These are phyloP conservation scores for Phytophthora rubi DNA, from an alignment of 352 stramenopile species.

Conservation along the genomic window DNA sequence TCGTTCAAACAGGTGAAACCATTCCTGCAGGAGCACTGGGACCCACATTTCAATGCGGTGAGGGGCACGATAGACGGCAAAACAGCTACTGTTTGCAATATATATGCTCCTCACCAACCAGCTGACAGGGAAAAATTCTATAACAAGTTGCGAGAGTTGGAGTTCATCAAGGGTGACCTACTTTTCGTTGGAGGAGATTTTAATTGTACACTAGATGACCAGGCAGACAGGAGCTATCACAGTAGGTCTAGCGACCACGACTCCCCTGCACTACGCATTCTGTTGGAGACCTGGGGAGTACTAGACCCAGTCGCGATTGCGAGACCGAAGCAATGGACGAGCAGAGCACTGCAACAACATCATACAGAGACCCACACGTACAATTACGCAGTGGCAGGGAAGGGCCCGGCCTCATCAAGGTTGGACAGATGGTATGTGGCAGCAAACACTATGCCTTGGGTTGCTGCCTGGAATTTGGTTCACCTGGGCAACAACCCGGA, in stretches of 20 bases:
- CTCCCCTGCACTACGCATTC: background rate
- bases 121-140: too few species aligned
- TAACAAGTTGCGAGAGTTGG: too few species aligned
- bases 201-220: background rate
- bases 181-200: too few species aligned
- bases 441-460: slow-evolving; percentile 47
- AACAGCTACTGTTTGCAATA: too few species aligned
- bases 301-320: background rate
- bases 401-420: background rate
- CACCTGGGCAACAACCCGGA: background rate
- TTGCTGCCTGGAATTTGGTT: slow-evolving; percentile 43
- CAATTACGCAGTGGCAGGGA: background rate
- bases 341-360: background rate
- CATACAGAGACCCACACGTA: background rate
- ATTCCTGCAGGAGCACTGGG: too few species aligned
- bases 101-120: too few species aligned
- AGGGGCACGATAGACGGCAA: too few species aligned
- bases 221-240: background rate
- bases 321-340: background rate
- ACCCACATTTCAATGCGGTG: too few species aligned
- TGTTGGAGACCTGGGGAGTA: background rate
- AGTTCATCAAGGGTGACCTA: too few species aligned
- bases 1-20: too few species aligned
- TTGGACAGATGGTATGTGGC: slow-evolving; percentile 40
- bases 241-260: background rate